Evolutionary conservation across 202 grass and related monocot genomes (phyloP), one percentile per base, ranked within the genome.

Genomic region (Elaeis oleifera): DNA sequence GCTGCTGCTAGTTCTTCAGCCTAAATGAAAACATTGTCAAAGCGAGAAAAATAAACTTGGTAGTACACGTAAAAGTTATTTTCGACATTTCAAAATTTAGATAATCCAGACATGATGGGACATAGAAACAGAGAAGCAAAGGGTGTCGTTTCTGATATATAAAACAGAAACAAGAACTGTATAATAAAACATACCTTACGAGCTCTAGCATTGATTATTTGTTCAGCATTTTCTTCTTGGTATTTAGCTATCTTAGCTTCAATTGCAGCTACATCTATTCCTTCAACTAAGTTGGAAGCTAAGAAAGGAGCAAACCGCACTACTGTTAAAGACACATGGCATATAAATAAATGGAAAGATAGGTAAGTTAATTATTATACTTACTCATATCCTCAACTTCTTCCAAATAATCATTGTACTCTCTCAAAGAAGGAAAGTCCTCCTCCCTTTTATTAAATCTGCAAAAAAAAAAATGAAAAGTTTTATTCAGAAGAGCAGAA

Each of bases 361-460:
- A 19, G 58, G 5, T 57, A 56, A 59, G 2, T 15, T 17, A 13
- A 6, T 44, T 44, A 65, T 61, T 44, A 44, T 61, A 76, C 85
- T 79, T 66, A 96, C 91, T 96, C 91, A 85, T 81, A 61, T 96
- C 91, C 67, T 96, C 87, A 19, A 90, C 87, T 74, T 96, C 91
- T 73, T 96, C 91, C 51, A 96, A 84, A 61, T 88, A 90, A 67
- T 96, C 91, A 67, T 90, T 96, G 76, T 88, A 96, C 28, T 96
- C 84, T 73, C 61, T 96, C 49, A 90, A 76, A 2, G 87, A 74
- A 51, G 81, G 67, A 65, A 96, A 96, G 27, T 96, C 84, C 0
- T 96, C 87, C 24, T 59, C 71, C 20, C 79, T 86, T 71, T 90
- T 96, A 67, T 96, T 90, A 74, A 83, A 96, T 83, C 91, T 96